Conservation (phyloP, 495 filamentous ascomycete species). For the Penicillium longicatenatum region DNA sequence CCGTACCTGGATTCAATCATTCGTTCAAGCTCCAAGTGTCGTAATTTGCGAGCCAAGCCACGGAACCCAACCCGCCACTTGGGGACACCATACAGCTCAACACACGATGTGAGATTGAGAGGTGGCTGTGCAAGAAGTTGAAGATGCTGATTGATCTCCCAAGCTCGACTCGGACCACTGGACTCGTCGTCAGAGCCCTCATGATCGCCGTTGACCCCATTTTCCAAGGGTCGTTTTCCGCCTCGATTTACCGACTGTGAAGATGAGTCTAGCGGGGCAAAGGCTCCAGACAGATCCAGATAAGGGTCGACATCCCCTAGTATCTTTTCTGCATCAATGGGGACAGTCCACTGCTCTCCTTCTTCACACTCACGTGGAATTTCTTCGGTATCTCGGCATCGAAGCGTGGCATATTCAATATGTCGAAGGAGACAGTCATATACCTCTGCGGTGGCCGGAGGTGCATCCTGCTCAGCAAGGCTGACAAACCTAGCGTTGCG, state of each 20-base stretch:
- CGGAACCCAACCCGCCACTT: slow-evolving; percentile 82
- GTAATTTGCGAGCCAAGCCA: slow-evolving; percentile 64
- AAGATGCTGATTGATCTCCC: slow-evolving; percentile 75
- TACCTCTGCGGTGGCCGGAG: slow-evolving; percentile 61
- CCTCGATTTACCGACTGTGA: slow-evolving; percentile 27
- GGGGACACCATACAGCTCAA: slow-evolving; percentile 50
- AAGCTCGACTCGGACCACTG: slow-evolving; percentile 27
- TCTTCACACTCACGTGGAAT: slow-evolving; percentile 56
- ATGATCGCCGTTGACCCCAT: slow-evolving; percentile 42
- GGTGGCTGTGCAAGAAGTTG: slow-evolving; percentile 71
- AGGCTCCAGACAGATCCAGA: slow-evolving; percentile 41
- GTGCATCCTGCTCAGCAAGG: slow-evolving; percentile 57
- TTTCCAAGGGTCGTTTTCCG: slow-evolving; percentile 42
- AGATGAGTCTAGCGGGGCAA: slow-evolving; percentile 34
- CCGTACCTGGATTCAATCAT: slow-evolving; percentile 76
- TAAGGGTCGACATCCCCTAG: slow-evolving; percentile 42
- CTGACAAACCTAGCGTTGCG: slow-evolving; percentile 75
- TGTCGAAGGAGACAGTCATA: slow-evolving; percentile 71
- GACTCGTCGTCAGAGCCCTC: slow-evolving; percentile 5
- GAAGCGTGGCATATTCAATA: slow-evolving; percentile 65
- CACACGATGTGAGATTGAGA: slow-evolving; percentile 60
- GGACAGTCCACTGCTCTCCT: slow-evolving; percentile 40
- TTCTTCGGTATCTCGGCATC: slow-evolving; percentile 66
- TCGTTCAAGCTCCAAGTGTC: slow-evolving; percentile 73
- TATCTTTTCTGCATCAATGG: slow-evolving; percentile 39